These are phyloP conservation scores for Linum trigynum DNA, from an alignment of 345 rosid species.

Conservation along the genomic window DNA sequence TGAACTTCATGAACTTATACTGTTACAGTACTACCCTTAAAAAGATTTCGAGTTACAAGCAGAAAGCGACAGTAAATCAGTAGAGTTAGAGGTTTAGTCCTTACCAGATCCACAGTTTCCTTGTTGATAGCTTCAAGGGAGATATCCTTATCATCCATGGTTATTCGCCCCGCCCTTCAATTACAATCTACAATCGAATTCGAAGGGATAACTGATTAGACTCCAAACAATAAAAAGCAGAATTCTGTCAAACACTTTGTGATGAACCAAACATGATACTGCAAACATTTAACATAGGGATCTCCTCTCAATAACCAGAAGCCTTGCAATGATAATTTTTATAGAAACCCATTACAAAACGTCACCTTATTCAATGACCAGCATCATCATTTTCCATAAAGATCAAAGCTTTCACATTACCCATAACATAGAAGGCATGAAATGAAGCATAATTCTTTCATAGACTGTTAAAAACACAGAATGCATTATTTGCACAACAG, in stretches of 20 bases:
- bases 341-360: neutral
- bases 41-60: too few species aligned
- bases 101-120: constrained; percentile 71
- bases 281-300: neutral
- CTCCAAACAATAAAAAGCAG: neutral
- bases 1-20: too few species aligned
- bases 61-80: neutral
- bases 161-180: constrained; percentile 19
- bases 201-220: too few species aligned
- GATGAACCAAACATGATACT: neutral
- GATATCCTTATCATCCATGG: constrained; percentile 38
- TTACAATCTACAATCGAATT: neutral
- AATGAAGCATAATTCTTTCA: neutral
- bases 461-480: too few species aligned
- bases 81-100: neutral
- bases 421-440: neutral
- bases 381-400: neutral
- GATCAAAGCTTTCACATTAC: too few species aligned
- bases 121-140: constrained; percentile 66
- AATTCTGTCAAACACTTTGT: neutral
- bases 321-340: too few species aligned
- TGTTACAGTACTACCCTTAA: too few species aligned
- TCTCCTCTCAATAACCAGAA: neutral
- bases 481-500: too few species aligned
- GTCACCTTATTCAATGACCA: neutral